phyloP scores from a whole-genome alignment of 768 basidiomycete genomes.

The Auriscalpium microsporum region DNA sequence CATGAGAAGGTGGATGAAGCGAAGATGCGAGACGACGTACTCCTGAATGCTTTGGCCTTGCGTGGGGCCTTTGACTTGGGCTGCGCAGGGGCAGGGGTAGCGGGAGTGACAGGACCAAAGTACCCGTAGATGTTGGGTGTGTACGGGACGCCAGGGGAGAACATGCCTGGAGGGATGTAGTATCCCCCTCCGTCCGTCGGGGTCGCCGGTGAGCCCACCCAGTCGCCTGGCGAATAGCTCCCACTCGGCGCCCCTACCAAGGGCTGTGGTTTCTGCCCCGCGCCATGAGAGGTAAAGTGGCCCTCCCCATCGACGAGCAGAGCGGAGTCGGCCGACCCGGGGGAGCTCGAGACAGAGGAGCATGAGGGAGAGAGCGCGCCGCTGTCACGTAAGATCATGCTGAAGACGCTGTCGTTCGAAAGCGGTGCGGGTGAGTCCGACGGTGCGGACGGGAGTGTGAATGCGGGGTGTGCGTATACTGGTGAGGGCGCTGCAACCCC shows the following conservation, averaged over 20 bases:
- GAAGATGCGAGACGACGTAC: constrained; percentile 1
- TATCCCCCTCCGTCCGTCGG: constrained; percentile 1
- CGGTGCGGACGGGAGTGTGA: background rate
- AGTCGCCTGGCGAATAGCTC: background rate
- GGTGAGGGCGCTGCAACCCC: background rate
- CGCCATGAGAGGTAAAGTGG: background rate
- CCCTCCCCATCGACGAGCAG: background rate
- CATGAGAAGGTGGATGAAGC: background rate
- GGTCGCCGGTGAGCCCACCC: constrained; percentile 6
- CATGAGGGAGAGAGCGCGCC: background rate
- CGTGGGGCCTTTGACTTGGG: constrained; percentile 1
- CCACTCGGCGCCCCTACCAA: background rate
- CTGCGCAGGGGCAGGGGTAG: background rate
- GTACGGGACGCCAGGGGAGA: constrained; percentile 5
- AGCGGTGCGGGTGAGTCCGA: background rate
- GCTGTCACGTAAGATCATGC: constrained; percentile 2
- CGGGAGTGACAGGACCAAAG: background rate
- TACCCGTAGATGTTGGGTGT: background rate
- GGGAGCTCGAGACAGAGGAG: background rate
- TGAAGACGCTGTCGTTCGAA: background rate
- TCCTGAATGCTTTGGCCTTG: constrained; percentile 12
- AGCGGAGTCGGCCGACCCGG: background rate
- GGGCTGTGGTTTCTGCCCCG: no score
- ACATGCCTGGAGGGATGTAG: constrained; percentile 2
- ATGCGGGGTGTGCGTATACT: background rate